These are phyloP conservation scores for Sporothrix inflata DNA, from an alignment of 2,329 filamentous ascomycete genomes.

Conservation along the genomic window DNA sequence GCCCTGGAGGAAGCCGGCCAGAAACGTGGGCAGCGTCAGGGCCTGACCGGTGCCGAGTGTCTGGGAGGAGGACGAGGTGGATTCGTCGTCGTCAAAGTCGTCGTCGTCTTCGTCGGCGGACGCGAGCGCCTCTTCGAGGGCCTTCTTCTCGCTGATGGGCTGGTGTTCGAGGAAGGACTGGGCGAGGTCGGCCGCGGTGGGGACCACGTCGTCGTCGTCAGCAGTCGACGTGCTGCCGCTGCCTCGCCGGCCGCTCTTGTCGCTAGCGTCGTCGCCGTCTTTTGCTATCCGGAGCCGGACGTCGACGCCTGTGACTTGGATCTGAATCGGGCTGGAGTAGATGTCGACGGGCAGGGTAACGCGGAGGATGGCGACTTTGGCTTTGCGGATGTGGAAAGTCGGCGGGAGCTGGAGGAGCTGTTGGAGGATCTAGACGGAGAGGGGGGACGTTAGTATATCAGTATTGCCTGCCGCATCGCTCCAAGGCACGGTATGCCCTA, in stretches of 20 bases:
- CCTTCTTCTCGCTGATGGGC: constrained; percentile 64
- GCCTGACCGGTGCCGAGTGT: constrained; percentile 69
- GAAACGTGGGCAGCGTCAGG: constrained; percentile 69
- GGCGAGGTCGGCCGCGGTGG: constrained; percentile 72
- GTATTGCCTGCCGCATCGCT: background rate
- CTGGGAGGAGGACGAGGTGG: constrained; percentile 38
- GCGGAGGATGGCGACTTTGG: constrained; percentile 74
- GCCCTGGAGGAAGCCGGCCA: constrained; percentile 73
- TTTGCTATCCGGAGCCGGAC: constrained; percentile 61
- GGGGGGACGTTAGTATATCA: background rate
- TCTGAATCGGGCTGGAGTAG: constrained; percentile 78
- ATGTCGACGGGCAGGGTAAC: constrained; percentile 87
- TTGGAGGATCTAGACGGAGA: constrained; percentile 77
- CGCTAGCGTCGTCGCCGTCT: background rate
- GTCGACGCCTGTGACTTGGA: constrained; percentile 81
- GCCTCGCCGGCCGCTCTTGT: background rate
- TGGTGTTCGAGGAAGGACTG: constrained; percentile 78
- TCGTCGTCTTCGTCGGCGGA: constrained; percentile 47
- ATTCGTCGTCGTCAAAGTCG: constrained; percentile 56
- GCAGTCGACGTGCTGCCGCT: constrained; percentile 37
- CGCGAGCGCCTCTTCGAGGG: constrained; percentile 70
- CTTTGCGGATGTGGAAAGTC: constrained; percentile 70
- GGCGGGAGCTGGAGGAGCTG: constrained; percentile 73
- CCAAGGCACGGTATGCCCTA: constrained; percentile 45
- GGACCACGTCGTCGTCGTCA: constrained; percentile 51